phyloP scores from a whole-genome alignment of 495 filamentous ascomycete species.

The Xylona heveae region DNA sequence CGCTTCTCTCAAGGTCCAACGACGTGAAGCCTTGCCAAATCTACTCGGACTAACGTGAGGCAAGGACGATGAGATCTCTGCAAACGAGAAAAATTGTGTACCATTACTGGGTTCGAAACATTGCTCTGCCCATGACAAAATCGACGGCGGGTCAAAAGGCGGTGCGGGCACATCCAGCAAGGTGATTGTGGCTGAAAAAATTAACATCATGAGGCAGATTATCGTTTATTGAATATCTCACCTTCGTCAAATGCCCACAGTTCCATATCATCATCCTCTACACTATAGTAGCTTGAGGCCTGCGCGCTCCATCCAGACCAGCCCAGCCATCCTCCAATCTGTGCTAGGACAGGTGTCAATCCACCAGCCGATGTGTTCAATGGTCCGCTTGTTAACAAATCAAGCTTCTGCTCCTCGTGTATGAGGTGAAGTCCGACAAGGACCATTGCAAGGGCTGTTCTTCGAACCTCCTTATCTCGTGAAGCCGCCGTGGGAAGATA shows the following conservation, averaged over 20 bases:
- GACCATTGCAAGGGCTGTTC: constrained; percentile 39
- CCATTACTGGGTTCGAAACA: too few relatives aligned
- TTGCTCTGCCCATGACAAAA: constrained; percentile 4
- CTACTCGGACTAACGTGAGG: too few relatives aligned
- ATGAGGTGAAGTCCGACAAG: constrained; percentile 66
- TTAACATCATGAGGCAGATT: constrained; percentile 3
- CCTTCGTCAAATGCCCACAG: constrained; percentile 38
- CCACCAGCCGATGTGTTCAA: constrained; percentile 19
- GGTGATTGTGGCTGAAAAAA: constrained; percentile 5
- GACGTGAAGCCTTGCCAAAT: too few relatives aligned
- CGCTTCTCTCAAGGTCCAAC: too few relatives aligned
- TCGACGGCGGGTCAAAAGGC: constrained; percentile 19
- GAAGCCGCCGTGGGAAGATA: constrained; percentile 39
- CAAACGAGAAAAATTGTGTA: too few relatives aligned
- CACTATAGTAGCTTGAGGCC: constrained; percentile 37
- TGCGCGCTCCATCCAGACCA: constrained; percentile 49
- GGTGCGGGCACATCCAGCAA: constrained; percentile 16
- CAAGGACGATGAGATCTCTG: too few relatives aligned
- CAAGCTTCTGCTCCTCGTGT: constrained; percentile 73
- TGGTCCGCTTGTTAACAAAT: constrained; percentile 35
- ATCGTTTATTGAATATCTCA: constrained; percentile 4
- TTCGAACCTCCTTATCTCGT: constrained; percentile 29
- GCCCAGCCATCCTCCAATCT: constrained; percentile 66
- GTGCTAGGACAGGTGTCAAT: constrained; percentile 50
- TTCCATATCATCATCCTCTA: constrained; percentile 41